Base-by-base conservation (phyloP, 768 basidiomycete species). In the Boletus sp. region DNA sequence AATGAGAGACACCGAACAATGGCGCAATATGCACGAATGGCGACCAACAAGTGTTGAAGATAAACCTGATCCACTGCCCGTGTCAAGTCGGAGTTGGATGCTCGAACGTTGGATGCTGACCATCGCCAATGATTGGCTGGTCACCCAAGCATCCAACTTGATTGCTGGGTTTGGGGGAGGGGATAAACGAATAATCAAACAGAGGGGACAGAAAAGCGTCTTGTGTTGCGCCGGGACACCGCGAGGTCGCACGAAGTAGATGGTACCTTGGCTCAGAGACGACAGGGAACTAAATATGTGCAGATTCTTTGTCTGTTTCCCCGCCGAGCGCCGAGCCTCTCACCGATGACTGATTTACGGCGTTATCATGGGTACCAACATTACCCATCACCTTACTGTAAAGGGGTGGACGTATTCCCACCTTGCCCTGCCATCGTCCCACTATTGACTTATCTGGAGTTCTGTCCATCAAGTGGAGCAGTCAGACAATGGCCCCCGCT, bases 1-100 rank as follows among this genome's bases (percentile, higher is more conserved):
- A 54, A 63, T 19, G 56, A 50, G 54, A 56, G 23, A 53, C 51
- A 29, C 50, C 53, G 53, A 52, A 21, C 37, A n/a, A 52, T 64
- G 51, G 54, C 45, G 54, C 56, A 60, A 64, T 55, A 13, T 23
- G 42, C 23, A 40, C 41, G 27, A 30, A 55, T 14, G 33, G 29
- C 14, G 30, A 51, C 39, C 37, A 34, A 40, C 40, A 19, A 11
- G 8, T n/a, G 25, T 34, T 39, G n/a, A 41, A 43, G 46, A 52
- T 61, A 61, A 23, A 25, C 42, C 7, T 30, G 32, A 57, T 61
- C 49, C 45, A 40, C n/a, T 43, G 42, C 17, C 27, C 37, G 49
- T 52, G 43, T 57, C 59, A 62, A 43, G n/a, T 54, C 63, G 63
- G 63, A 52, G 52, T 45, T 44, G 44, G 29, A 46, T 10, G 14